phyloP scores from a whole-genome alignment of 441 rosid genomes.

The Kokia cookei region DNA sequence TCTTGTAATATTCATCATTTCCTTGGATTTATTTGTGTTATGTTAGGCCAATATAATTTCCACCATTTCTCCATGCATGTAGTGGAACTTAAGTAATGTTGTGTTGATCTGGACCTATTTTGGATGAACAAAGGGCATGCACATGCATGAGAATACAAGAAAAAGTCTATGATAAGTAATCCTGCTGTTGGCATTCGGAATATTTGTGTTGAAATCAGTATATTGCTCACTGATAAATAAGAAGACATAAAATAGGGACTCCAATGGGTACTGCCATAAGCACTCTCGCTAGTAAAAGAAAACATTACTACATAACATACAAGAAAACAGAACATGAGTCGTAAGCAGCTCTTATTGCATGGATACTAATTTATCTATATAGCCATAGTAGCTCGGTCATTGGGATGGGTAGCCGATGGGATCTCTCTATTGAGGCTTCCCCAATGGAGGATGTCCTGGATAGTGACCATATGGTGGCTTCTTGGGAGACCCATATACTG shows the following conservation, averaged over 20 bases:
- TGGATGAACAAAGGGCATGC: neutral
- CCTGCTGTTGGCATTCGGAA: neutral
- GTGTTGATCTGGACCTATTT: neutral
- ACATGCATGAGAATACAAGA: neutral
- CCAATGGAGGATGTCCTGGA: constrained; percentile 11
- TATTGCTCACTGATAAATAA: neutral
- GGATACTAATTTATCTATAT: neutral
- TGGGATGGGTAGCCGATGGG: neutral
- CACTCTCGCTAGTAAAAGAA: neutral
- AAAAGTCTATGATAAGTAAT: neutral
- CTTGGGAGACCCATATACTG: neutral
- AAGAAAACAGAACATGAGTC: neutral
- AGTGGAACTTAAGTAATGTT: neutral
- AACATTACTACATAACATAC: neutral
- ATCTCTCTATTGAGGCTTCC: neutral
- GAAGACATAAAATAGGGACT: neutral
- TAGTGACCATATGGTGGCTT: constrained; percentile 3
- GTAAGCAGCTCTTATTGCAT: constrained; percentile 13
- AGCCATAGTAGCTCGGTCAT: neutral
- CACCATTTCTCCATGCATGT: neutral
- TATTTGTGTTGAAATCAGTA: neutral
- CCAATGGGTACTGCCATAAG: neutral
- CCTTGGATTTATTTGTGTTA: neutral
- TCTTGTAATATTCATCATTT: no score
- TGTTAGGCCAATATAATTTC: neutral